These are phyloP conservation scores for Capsella bursapastoris DNA, from an alignment of 345 rosid genomes.

Conservation along the genomic window DNA sequence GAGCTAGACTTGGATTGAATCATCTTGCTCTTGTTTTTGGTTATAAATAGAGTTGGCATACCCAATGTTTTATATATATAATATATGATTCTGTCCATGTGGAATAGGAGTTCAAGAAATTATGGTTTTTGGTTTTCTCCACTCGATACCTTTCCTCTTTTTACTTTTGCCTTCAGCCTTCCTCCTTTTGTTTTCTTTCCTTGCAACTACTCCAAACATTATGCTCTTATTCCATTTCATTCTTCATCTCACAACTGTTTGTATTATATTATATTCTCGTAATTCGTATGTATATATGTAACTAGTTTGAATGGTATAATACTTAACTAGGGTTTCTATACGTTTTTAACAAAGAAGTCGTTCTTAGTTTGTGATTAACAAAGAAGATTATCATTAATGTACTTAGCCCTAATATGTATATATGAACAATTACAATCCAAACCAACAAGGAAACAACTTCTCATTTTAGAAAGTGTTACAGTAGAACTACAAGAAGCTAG, in stretches of 20 bases:
- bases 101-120: conserved; percentile 4
- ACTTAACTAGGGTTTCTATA: no score
- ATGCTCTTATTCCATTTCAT: not conserved
- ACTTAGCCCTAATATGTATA: no score
- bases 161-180: conserved; percentile 16
- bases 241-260: not conserved
- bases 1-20: not conserved
- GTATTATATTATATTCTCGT: no score
- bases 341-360: no score
- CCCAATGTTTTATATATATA: not conserved
- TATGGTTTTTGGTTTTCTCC: conserved; percentile 23
- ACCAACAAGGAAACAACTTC: not conserved
- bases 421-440: not conserved
- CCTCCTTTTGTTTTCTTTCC: conserved; percentile 17
- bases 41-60: conserved; percentile 28
- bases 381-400: no score
- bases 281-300: no score
- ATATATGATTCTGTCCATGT: not conserved
- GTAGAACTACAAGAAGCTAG: conserved; percentile 1
- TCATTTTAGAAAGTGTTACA: not conserved
- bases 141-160: conserved; percentile 25
- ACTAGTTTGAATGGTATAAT: not conserved
- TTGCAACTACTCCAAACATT: conserved; percentile 16
- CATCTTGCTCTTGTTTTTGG: conserved; percentile 24
- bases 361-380: no score